Base-by-base conservation (phyloP, 2,329 filamentous ascomycete species). In the Paraconiothyrium brasiliense region DNA sequence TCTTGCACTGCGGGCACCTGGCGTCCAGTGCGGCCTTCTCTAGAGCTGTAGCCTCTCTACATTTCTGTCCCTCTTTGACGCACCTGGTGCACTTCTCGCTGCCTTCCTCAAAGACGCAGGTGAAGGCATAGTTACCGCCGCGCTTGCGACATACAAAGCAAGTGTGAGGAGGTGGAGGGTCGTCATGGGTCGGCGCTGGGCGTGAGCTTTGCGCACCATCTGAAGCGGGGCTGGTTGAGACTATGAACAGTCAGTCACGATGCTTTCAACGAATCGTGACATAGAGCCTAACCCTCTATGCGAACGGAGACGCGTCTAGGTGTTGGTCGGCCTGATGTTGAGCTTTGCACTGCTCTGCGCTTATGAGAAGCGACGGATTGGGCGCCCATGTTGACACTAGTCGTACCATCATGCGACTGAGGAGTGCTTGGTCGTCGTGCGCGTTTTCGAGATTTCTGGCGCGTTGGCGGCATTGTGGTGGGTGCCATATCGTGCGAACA, bases 101-200 rank as follows among this genome's bases (percentile, higher is more conserved):
- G 3, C 34, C 34, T 14, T 22, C 20, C 11, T 52, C 49, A 8
- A 52, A 52, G 3, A 24, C 41, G 49, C 49, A 52, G 5, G 49
- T 52, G 34, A 22, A 52, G 16, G 49, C 49, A 52, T 52, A 52
- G 8, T 27, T 39, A 11, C 49, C 49, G 49, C 49, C 49, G 32
- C 49, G 49, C 34, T 14, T 22, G 10, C 49, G 34, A 41, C 49
- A 52, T 16, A 39, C n/a, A 20, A 24, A 39, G 35, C 49, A 52
- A 24, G 49, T 39, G 20, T 52, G 34, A 20, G 5, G 4, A 14
- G 49, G 49, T 13, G 49, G 49, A 16, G 35, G 20, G 24, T 52
- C 49, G 27, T 52, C 49, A 32, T 52, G 49, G 16, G 34, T 39
- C 7, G 32, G 34, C n/a, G 20, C 4, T 20, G 7, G 49, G 14